These are phyloP conservation scores for Erigeron canadensis DNA, from an alignment of 129 eudicot genomes.

Conservation along the genomic window DNA sequence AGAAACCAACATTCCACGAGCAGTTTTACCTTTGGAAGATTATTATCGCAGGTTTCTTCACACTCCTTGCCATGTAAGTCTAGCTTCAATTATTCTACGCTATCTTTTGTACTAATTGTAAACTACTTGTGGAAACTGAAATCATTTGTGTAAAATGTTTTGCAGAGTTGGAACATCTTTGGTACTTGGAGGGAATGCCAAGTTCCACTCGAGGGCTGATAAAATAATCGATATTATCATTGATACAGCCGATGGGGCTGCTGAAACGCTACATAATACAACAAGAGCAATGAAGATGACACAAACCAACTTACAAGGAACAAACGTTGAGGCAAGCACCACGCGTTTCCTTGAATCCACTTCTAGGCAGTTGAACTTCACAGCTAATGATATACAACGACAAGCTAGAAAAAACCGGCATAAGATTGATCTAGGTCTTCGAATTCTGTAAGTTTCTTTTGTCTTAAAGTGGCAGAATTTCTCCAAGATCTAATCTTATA, in stretches of 20 bases:
- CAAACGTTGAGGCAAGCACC: slow-evolving; percentile 41
- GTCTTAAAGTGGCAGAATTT: background rate
- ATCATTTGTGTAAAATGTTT: background rate
- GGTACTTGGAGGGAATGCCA: slow-evolving; percentile 73
- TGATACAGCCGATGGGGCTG: slow-evolving; percentile 81
- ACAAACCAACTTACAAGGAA: slow-evolving; percentile 43
- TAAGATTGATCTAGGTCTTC: slow-evolving; percentile 55
- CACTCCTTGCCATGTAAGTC: slow-evolving; percentile 71
- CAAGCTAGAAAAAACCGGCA: slow-evolving; percentile 70
- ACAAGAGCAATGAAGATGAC: slow-evolving; percentile 77
- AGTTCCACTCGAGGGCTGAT: slow-evolving; percentile 71
- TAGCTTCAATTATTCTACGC: too few species aligned
- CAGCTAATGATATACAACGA: slow-evolving; percentile 57
- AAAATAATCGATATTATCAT: slow-evolving; percentile 60
- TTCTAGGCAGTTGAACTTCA: slow-evolving; percentile 54
- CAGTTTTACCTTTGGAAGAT: slow-evolving; percentile 55
- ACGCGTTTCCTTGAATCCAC: slow-evolving; percentile 59
- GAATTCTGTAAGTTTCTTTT: slow-evolving; percentile 49
- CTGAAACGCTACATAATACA: slow-evolving; percentile 63
- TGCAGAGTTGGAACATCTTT: slow-evolving; percentile 67
- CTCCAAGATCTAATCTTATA: background rate
- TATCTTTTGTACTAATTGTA: background rate
- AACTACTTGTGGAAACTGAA: slow-evolving; percentile 1
- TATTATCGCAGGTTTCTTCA: slow-evolving; percentile 48
- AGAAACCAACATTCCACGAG: slow-evolving; percentile 41